A percentile compares a stretch with the other conserved stretches of the same genome.
Evolutionary conservation across 2,329 filamentous ascomycete genomes (phyloP).

Genomic region (Beauveria pseudobassiana): DNA sequence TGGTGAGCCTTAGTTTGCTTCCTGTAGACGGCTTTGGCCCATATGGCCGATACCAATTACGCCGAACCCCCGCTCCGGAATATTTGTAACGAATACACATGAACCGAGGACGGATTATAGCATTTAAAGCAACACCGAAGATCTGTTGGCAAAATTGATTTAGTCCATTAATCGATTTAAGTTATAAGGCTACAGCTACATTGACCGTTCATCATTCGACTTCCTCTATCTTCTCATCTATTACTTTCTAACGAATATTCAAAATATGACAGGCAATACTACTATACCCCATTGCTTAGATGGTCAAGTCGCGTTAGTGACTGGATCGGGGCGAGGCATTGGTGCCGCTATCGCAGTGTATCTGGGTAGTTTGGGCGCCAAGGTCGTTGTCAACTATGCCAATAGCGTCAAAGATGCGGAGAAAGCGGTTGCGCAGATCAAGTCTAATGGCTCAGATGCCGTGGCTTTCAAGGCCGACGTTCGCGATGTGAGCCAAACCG

Average conservation of each 20-base stretch:
- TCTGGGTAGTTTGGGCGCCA: constrained; percentile 48
- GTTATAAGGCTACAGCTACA: not conserved
- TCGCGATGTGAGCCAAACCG: constrained; percentile 54
- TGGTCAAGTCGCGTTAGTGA: constrained; percentile 23
- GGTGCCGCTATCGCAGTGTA: constrained; percentile 51
- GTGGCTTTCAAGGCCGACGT: constrained; percentile 62
- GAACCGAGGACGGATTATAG: not conserved
- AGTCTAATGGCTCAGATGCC: constrained; percentile 51
- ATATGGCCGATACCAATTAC: not conserved
- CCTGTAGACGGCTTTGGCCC: not conserved
- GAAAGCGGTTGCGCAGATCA: constrained; percentile 45
- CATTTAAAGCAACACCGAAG: too few relatives aligned
- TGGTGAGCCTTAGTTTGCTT: not conserved
- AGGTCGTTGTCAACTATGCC: constrained; percentile 53
- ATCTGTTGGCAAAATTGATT: not conserved
- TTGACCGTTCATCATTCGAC: not conserved
- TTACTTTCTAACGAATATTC: not conserved
- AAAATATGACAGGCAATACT: not conserved
- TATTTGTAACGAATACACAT: not conserved
- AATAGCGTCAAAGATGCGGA: constrained; percentile 50
- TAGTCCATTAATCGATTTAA: not conserved
- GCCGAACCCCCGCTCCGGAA: not conserved
- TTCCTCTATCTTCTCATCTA: not conserved
- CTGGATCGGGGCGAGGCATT: constrained; percentile 46
- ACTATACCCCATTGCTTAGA: constrained; percentile 17